phyloP scores from a whole-genome alignment of 495 filamentous ascomycete species.

The Penicillium waksmanii region DNA sequence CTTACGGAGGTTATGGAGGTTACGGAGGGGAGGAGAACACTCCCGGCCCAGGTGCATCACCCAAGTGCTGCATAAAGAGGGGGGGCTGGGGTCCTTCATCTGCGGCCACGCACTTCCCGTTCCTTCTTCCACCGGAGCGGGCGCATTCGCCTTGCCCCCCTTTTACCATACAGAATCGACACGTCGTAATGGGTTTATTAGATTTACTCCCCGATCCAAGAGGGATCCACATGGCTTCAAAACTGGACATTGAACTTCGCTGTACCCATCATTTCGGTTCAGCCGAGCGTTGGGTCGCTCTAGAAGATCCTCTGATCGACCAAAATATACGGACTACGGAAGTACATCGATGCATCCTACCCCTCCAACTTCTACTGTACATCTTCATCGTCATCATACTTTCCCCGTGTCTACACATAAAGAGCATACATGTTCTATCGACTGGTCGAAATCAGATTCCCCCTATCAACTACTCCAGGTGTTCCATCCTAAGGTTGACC shows the following conservation, averaged over 20 bases:
- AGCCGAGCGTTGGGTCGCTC: constrained; percentile 20
- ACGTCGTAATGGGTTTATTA: constrained; percentile 29
- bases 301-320: constrained; percentile 5
- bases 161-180: constrained; percentile 30
- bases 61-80: too few relatives aligned
- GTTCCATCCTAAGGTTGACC: too few relatives aligned
- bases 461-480: too few relatives aligned
- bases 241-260: constrained; percentile 46
- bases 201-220: constrained; percentile 21
- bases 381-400: not conserved
- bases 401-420: not conserved
- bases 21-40: too few relatives aligned
- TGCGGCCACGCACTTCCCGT: constrained; percentile 35
- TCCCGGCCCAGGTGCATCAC: too few relatives aligned
- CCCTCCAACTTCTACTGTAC: not conserved
- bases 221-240: constrained; percentile 21
- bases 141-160: constrained; percentile 10
- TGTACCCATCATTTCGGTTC: constrained; percentile 43
- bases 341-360: not conserved
- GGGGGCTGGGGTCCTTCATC: not conserved
- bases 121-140: constrained; percentile 22
- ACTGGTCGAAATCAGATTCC: not conserved
- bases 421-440: not conserved
- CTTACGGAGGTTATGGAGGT: too few relatives aligned
- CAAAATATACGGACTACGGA: not conserved